Evolutionary conservation across 2,329 filamentous ascomycete genomes (phyloP).

Genomic region (Stemphylium lycopersici): DNA sequence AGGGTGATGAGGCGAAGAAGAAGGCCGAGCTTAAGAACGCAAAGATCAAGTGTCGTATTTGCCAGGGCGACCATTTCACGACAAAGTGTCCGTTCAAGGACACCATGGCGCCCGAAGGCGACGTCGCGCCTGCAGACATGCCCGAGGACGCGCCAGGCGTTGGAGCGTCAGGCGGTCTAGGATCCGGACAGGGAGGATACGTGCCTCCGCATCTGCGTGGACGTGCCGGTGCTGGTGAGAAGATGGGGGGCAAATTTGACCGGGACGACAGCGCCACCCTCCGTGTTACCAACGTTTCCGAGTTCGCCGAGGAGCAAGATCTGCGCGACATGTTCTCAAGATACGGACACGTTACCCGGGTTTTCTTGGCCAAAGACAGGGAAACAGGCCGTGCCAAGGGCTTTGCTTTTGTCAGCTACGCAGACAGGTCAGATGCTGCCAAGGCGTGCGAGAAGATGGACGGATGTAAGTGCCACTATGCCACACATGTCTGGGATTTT

Average conservation of each 20-base stretch:
- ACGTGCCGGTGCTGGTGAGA: conserved; percentile 75
- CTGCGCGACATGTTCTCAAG: conserved; percentile 97
- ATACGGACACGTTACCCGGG: conserved; percentile 93
- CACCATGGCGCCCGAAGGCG: conserved; percentile 86
- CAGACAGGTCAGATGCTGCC: conserved; percentile 85
- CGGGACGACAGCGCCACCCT: conserved; percentile 95
- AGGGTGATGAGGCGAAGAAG: conserved; percentile 74
- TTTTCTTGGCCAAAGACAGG: conserved; percentile 97
- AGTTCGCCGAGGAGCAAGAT: conserved; percentile 95
- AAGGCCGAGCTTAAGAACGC: conserved; percentile 86
- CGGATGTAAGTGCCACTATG: conserved; percentile 67
- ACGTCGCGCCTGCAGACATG: conserved; percentile 53
- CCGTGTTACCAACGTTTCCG: conserved; percentile 96
- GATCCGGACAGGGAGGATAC: conserved; percentile 78
- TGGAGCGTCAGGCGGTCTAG: conserved; percentile 61
- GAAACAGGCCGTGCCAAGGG: conserved; percentile 97
- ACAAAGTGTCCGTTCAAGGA: conserved; percentile 99
- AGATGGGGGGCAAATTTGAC: conserved; percentile 93
- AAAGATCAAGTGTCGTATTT: conserved; percentile 99
- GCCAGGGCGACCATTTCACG: conserved; percentile 98
- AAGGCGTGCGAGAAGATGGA: conserved; percentile 98
- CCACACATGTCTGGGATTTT: neutral
- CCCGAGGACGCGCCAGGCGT: conserved; percentile 54
- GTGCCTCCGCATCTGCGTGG: conserved; percentile 92
- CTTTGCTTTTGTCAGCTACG: conserved; percentile 98